Base-by-base conservation (phyloP, 2,329 filamentous ascomycete species). In the Pseudogymnoascus sp. region DNA sequence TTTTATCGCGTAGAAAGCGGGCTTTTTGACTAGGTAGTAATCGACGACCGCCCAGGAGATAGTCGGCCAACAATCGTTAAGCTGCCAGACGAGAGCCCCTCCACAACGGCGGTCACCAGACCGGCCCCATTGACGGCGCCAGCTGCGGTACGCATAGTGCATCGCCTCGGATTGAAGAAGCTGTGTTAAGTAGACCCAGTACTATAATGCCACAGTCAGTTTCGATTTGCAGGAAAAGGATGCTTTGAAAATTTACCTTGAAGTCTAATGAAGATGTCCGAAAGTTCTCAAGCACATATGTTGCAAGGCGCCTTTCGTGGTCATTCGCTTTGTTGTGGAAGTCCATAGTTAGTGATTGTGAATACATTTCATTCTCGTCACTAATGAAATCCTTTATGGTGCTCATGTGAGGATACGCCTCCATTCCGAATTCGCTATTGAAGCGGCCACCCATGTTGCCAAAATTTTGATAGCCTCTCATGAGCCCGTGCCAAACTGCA, bases 51-150 rank as follows among this genome's bases (percentile, higher is more conserved):
- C 77, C 85, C 85, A 88, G 29, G 80, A 84, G 57, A 82, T 84
- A 17, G 82, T 83, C 1, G 85, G 85, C 84, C 84, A 88, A 72
- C 84, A 87, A 72, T 89, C 86, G 67, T 88, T 88, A 59, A 88
- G 75, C 73, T 88, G 85, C 85, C 85, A 88, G 4, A 87, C 83
- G 44, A 88, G 73, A 9, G 83, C 84, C 15, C 85, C 85, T 58
- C 84, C 84, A 67, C 85, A 88, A 62, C 74, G 62, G 15, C 68
- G 66, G 24, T 66, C 60, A 4, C 63, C 67, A 5, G 62, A 57
- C 5, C 64, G 65, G 1, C 64, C 58, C 58, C 68, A 70, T n/a
- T 67, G 65, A 5, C 68, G 47, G 11, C 68, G 57, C 69, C 69
- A 70, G 11, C 66, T 65, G 36, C 68, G 68, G 47, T 69, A 70